A percentile compares a stretch with the other conserved stretches of the same genome.
Evolutionary conservation across 352 stramenopile species (phyloP).

Genomic region (Pythium rishiriense): DNA sequence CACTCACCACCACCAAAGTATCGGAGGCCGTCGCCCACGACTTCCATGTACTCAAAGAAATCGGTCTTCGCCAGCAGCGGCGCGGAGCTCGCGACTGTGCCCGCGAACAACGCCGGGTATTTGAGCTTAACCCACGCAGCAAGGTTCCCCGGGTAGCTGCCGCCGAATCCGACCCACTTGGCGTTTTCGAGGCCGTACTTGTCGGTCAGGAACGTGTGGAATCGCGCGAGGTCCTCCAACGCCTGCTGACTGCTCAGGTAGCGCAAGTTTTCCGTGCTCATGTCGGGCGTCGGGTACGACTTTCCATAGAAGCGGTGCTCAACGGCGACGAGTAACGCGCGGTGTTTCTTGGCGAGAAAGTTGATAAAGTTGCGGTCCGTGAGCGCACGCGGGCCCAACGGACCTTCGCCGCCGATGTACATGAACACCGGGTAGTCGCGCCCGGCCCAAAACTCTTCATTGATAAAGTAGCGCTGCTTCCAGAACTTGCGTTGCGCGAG

Average conservation of each 20-base stretch:
- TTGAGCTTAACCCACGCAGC: slow-evolving; percentile 93
- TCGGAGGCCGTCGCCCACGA: slow-evolving; percentile 71
- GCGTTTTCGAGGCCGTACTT: slow-evolving; percentile 59
- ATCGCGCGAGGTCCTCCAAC: slow-evolving; percentile 91
- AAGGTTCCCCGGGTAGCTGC: slow-evolving; percentile 95
- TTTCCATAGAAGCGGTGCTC: slow-evolving; percentile 97
- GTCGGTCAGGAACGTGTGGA: slow-evolving; percentile 75
- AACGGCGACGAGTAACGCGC: slow-evolving; percentile 84
- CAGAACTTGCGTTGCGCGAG: slow-evolving; percentile 60
- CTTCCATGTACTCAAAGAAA: slow-evolving; percentile 89
- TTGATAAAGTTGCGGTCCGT: slow-evolving; percentile 81
- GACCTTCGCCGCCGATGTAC: slow-evolving; percentile 84
- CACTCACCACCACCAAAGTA: slow-evolving; percentile 85
- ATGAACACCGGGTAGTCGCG: slow-evolving; percentile 85
- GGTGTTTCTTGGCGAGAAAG: slow-evolving; percentile 71
- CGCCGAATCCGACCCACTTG: slow-evolving; percentile 95
- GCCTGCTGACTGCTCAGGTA: slow-evolving; percentile 91
- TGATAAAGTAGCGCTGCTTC: slow-evolving; percentile 91
- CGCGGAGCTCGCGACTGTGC: slow-evolving; percentile 91
- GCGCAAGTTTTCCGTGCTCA: slow-evolving; percentile 77
- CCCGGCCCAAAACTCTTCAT: slow-evolving; percentile 84
- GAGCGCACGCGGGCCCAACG: slow-evolving; percentile 52
- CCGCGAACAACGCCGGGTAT: slow-evolving; percentile 90
- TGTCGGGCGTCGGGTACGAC: slow-evolving; percentile 85
- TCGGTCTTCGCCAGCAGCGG: slow-evolving; percentile 84